Evolutionary conservation across 257 asterid species (phyloP), one percentile per base, ranked within the genome.

Genomic region (Penstemon barbatus): DNA sequence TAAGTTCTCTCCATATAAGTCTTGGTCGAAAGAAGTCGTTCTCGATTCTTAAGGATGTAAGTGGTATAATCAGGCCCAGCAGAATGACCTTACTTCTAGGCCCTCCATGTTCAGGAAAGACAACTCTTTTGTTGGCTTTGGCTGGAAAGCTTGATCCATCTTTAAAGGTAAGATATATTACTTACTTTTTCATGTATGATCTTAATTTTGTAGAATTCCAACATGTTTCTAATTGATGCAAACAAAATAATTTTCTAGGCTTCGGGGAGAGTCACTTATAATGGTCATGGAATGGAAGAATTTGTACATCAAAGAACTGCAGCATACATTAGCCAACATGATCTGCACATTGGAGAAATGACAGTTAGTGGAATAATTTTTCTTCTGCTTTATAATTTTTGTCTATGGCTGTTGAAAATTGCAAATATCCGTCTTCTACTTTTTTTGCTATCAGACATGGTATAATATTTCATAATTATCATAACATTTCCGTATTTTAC

Each of bases 331-430:
- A 88, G 95, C 66, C 95, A 89, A 36, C 74, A 75, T 40, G 92
- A 84, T 74, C 58, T 85, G 6, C 96, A 89, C 49, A 80, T 89
- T 1, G 92, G 88, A 63, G 92, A 89, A 75, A 80, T 89, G 92
- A 89, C 96, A 3, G 92, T 87, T 0, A 79, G 87, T 72, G 96
- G 87, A 71, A 89, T 15, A 15, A 15, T 15, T 15, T 15, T 15
- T 15, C 18, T 15, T 15, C 18, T 15, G 18, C 18, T 15, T 15
- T 15, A 15, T 15, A 15, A 15, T 15, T 15, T 15, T 15, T 15
- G 18, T 15, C 18, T 15, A 15, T 15, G 18, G 18, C 18, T 15
- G 18, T 15, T 15, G 18, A 15, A 15, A 15, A 15, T 15, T 15
- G 18, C 18, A 15, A 15, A 15, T 15, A 15, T 15, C 18, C 18